A percentile compares a stretch with the other conserved stretches of the same genome.
phyloP scores from a whole-genome alignment of 768 basidiomycete species.

The Boletus sensibilis region DNA sequence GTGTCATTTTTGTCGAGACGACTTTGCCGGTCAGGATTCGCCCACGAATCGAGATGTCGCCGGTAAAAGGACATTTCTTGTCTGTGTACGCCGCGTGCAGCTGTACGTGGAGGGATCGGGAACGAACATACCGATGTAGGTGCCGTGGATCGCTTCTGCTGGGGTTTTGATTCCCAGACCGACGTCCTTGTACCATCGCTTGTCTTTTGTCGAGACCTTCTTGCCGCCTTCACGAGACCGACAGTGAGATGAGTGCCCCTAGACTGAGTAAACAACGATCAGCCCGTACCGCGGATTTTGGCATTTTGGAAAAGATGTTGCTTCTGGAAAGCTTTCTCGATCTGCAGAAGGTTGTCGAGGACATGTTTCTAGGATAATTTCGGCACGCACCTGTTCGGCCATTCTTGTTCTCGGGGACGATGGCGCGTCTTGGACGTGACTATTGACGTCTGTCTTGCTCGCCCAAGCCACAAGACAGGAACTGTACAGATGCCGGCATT shows the following conservation, averaged over 20 bases:
- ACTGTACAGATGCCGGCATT: constrained; percentile 43
- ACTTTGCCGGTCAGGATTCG: constrained; percentile 98
- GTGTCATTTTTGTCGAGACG: constrained; percentile 98
- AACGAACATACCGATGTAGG: constrained; percentile 81
- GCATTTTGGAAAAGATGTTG: constrained; percentile 98
- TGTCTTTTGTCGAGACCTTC: constrained; percentile 92
- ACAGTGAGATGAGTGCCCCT: constrained; percentile 10
- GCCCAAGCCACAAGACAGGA: constrained; percentile 38
- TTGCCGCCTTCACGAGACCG: constrained; percentile 55
- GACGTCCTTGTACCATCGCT: constrained; percentile 99
- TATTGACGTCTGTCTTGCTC: not conserved
- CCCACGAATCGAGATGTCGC: constrained; percentile 95
- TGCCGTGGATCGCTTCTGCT: constrained; percentile 89
- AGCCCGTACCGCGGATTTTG: constrained; percentile 82
- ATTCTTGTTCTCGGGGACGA: constrained; percentile 33
- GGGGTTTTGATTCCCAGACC: constrained; percentile 98
- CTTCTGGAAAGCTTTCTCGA: constrained; percentile 98
- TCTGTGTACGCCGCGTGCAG: constrained; percentile 46
- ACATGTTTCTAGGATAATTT: not conserved
- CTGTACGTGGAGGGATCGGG: not conserved
- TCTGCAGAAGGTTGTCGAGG: constrained; percentile 41
- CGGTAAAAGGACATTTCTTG: constrained; percentile 99
- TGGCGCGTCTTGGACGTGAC: too few relatives aligned
- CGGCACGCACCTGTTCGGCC: constrained; percentile 57
- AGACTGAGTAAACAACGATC: constrained; percentile 5